These are phyloP conservation scores for Neoscytalidium dimidiatum DNA, from an alignment of 2,329 filamentous ascomycete species.

Conservation along the genomic window DNA sequence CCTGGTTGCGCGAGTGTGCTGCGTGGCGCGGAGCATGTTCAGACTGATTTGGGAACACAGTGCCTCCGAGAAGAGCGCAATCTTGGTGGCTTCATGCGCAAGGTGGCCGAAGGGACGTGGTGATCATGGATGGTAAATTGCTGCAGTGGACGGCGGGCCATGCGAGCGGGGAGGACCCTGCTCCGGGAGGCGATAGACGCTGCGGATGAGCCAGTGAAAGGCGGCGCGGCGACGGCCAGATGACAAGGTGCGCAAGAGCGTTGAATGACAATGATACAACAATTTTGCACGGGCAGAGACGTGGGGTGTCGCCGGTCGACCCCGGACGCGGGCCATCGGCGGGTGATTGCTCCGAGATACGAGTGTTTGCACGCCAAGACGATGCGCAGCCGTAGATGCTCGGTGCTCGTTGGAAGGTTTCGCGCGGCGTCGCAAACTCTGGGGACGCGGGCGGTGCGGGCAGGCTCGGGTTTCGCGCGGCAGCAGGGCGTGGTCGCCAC, in stretches of 20 bases:
- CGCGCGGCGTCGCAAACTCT: neutral
- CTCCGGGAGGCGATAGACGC: neutral
- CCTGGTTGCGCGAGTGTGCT: neutral
- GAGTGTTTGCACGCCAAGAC: slow-evolving; percentile 1
- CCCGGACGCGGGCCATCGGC: slow-evolving; percentile 7
- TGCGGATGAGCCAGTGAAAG: neutral
- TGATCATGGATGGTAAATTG: neutral
- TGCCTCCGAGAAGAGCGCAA: too few species aligned
- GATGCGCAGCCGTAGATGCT: slow-evolving; percentile 1
- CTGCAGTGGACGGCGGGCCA: neutral
- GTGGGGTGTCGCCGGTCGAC: neutral
- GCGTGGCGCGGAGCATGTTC: neutral
- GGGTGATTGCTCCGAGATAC: slow-evolving; percentile 17
- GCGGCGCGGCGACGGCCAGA: neutral
- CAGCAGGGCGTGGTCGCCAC: slow-evolving; percentile 1
- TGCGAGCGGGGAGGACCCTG: neutral
- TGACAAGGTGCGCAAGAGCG: neutral
- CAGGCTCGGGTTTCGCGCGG: neutral
- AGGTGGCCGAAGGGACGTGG: neutral
- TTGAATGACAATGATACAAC: neutral
- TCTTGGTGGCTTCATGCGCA: neutral
- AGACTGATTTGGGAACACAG: too few species aligned
- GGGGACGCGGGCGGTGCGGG: neutral
- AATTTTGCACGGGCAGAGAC: neutral
- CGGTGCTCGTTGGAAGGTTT: neutral